Evolutionary conservation across 352 stramenopile species (phyloP).

Genomic region (Pythium scleroteichum): DNA sequence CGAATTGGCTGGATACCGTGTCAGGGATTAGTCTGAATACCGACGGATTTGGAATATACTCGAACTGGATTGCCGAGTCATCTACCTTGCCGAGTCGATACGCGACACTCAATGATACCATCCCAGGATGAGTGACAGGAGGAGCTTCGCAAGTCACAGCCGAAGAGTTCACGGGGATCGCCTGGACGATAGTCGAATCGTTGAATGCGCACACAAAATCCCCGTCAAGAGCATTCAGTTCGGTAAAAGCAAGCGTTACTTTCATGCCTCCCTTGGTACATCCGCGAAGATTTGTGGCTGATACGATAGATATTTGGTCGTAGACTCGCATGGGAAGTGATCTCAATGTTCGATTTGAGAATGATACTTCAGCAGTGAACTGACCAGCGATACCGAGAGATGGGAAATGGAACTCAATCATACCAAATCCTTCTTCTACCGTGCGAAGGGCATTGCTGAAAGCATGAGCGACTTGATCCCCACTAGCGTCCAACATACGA

Average conservation of each 20-base stretch:
- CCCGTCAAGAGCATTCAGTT: conserved; percentile 21
- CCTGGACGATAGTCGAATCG: background rate
- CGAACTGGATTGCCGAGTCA: conserved; percentile 2
- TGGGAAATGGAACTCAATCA: conserved; percentile 1
- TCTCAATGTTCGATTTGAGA: background rate
- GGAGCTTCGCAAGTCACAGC: conserved; percentile 7
- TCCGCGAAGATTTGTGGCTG: background rate
- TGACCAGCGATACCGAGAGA: background rate
- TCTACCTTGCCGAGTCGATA: conserved; percentile 5
- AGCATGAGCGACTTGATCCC: background rate
- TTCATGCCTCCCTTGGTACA: background rate
- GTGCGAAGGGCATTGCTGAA: background rate
- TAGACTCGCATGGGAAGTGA: background rate
- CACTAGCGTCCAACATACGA: background rate
- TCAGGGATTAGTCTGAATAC: background rate
- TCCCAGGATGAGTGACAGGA: conserved; percentile 1
- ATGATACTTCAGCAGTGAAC: background rate
- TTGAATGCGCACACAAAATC: conserved; percentile 21
- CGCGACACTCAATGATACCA: conserved; percentile 9
- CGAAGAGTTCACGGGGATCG: conserved; percentile 12
- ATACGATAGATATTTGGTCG: background rate
- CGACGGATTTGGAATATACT: conserved; percentile 13
- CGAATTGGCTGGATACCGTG: background rate
- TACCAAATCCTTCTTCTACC: background rate
- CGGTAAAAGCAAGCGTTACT: conserved; percentile 6